phyloP scores from a whole-genome alignment of 2,329 filamentous ascomycete species.

The Colletotrichum lentis region DNA sequence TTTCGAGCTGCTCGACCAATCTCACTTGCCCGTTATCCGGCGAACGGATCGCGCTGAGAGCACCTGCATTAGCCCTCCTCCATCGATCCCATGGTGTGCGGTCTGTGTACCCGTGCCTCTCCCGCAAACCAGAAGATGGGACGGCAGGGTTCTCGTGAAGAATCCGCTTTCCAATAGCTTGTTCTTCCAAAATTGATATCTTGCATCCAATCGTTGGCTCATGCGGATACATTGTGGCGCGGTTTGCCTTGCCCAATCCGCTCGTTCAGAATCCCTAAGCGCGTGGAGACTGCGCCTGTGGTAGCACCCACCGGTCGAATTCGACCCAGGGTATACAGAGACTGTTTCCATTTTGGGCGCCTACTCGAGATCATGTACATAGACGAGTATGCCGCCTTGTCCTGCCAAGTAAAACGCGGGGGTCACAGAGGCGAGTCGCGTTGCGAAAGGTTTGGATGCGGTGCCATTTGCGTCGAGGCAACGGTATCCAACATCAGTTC shows the following conservation, averaged over 20 bases:
- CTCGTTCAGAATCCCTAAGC: not conserved
- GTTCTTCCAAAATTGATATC: not conserved
- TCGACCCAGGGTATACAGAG: too few relatives aligned
- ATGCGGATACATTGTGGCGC: not conserved
- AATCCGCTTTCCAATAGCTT: not conserved
- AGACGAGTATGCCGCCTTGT: not conserved
- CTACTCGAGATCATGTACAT: not conserved
- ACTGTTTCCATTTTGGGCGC: not conserved
- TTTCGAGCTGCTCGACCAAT: slow-evolving; percentile 9
- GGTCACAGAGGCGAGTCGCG: not conserved
- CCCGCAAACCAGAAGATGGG: not conserved
- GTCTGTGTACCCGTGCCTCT: slow-evolving; percentile 8
- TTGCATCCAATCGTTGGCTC: not conserved
- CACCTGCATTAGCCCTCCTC: slow-evolving; percentile 32
- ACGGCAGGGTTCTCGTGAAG: not conserved
- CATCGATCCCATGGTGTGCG: not conserved
- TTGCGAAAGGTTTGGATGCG: not conserved
- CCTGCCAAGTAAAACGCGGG: not conserved
- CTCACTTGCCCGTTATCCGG: not conserved
- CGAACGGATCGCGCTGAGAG: not conserved
- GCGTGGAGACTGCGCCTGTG: not conserved
- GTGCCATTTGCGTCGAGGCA: not conserved
- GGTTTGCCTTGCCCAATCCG: not conserved
- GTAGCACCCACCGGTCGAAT: not conserved
- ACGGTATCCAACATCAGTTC: not conserved